Conservation (phyloP, 2,329 filamentous ascomycete genomes). For the Dryadomyces quercus-mongolicae region DNA sequence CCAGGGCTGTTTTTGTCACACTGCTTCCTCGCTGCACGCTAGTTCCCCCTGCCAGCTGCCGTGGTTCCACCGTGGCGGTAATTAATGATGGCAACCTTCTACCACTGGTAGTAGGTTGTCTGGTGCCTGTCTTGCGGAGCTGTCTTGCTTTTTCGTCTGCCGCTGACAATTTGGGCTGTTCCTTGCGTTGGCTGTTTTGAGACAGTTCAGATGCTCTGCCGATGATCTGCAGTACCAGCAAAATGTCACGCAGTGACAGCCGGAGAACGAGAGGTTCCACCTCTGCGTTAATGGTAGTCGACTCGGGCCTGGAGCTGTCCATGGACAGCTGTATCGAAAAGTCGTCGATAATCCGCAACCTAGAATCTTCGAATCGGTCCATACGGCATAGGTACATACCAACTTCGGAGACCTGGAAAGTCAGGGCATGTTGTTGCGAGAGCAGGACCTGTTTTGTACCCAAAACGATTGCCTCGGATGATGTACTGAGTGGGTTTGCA, state of each 20-base stretch:
- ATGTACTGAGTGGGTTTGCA: constrained; percentile 79
- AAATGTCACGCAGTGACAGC: constrained; percentile 84
- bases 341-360: constrained; percentile 87
- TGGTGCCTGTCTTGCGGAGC: constrained; percentile 34
- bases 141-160: constrained; percentile 46
- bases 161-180: constrained; percentile 21
- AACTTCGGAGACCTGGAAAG: constrained; percentile 83
- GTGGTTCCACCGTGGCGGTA: constrained; percentile 16
- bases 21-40: neutral
- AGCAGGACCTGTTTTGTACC: constrained; percentile 88
- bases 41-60: neutral
- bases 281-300: constrained; percentile 73
- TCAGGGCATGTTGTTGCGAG: constrained; percentile 87
- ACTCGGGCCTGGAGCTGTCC: constrained; percentile 51
- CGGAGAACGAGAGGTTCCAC: constrained; percentile 85
- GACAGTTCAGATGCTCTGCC: constrained; percentile 84
- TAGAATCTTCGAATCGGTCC: constrained; percentile 89
- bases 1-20: too few species aligned
- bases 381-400: constrained; percentile 99
- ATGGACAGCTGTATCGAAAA: constrained; percentile 87
- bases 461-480: constrained; percentile 90
- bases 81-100: constrained; percentile 40
- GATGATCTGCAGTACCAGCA: constrained; percentile 86
- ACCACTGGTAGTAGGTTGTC: constrained; percentile 44
- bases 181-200: constrained; percentile 39